Base-by-base conservation (phyloP, 352 stramenopile species). In the Saprolegnia diclina region DNA sequence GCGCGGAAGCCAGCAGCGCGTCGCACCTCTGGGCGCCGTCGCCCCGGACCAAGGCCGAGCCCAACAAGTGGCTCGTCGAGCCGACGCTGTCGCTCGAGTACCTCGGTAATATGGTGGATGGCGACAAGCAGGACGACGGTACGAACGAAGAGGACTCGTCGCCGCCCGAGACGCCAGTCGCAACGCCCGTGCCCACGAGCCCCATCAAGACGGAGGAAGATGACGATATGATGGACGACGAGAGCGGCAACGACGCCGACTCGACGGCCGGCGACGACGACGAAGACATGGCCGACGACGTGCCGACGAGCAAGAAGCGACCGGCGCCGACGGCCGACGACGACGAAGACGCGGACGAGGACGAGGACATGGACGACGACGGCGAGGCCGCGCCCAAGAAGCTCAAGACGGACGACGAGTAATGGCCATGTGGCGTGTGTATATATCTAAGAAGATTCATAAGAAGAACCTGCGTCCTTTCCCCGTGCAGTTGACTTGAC, bases 11-110 rank as follows among this genome's bases (percentile, higher is more conserved):
- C 4, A 74, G 16, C 78, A 80, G 7, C 74, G 76, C n/a, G 79
- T n/a, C 79, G 54, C 91, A 92, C 73, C 90, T 93, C 53, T 95
- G 87, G 87, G 85, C 84, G 0, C 87, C 87, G 11, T 95, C 87
- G 7, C 87, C 87, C 35, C 82, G 87, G 24, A 78, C 92, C 6
- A 87, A 81, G 40, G 75, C 78, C 21, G 85, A 93, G 71, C 72
- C 79, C 19, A 92, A 77, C 74, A 91, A 92, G 64, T 95, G 87
- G 87, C 76, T 95, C 6, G 77, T 92, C 57, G 83, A 93, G 32
- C 87, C 87, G 0, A 76, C 82, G 53, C 76, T 95, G n/a, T 68
- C 75, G 29, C 87, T 95, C 42, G 79, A 88, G 71, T 93, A 92
- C 53, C 72, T 95, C 4, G 87, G 87, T 6, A 91, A 83, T 11